Base-by-base conservation (phyloP, 768 basidiomycete genomes). In the Suillus decipiens region DNA sequence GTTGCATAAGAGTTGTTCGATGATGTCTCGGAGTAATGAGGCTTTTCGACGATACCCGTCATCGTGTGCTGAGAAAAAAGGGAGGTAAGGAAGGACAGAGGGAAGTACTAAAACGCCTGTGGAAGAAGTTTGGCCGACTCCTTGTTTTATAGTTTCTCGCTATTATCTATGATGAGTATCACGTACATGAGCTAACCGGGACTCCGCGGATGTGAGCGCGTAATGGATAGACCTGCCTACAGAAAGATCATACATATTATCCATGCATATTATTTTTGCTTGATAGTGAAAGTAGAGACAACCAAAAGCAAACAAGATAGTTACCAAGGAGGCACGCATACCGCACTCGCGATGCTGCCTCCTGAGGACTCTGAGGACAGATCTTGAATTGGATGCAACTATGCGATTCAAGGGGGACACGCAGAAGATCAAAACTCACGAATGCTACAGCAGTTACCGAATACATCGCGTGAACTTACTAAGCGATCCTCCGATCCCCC, bases 11-110 rank as follows among this genome's bases (percentile, higher is more conserved):
- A 69, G 7, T 65, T 33, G 60, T 63, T 66, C 39, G 67, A 66
- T 19, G 67, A 66, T 19, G 67, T 61, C 48, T 71, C 75, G 19
- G 70, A 71, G 48, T 15, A 54, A 64, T 63, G 70, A n/a, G 61
- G 64, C 47, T 71, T 69, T 58, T 67, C 68, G 31, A 48, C 54
- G 14, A 60, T 63, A 33, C 67, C 61, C 45, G 75, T 61, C 68
- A 76, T 76, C 39, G 47, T 50, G 56, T 19, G 39, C 53, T 64
- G 54, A 56, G 50, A 51, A 64, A n/a, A n/a, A 31, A 9, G n/a
- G n/a, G n/a, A n/a, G n/a, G n/a, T n/a, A n/a, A 58, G 31, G n/a
- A 57, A 57, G 56, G 28, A 41, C 39, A 11, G 15, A 28, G 3
- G 28, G 28, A 28, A 24, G 54, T 36, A 3, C 14, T 36, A 36